A percentile compares a stretch with the other conserved stretches of the same genome.
phyloP scores from a whole-genome alignment of 2,329 filamentous ascomycete genomes.

The Aspergillus alliaceus region DNA sequence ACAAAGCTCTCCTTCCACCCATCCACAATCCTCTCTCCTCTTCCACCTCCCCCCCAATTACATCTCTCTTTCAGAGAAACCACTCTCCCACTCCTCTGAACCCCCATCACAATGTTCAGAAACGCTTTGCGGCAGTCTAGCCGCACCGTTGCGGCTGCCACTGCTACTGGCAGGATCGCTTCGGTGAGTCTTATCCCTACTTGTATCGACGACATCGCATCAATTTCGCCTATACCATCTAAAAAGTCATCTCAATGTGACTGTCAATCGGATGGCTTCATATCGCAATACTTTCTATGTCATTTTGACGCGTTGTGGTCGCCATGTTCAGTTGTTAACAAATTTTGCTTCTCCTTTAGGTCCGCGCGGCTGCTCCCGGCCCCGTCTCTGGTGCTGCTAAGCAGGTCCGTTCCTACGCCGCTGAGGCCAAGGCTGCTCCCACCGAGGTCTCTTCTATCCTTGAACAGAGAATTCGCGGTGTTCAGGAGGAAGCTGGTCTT shows the following conservation, averaged over 20 bases:
- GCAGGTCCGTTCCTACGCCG: constrained; percentile 82
- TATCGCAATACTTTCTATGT: constrained; percentile 23
- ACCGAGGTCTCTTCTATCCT: constrained; percentile 99
- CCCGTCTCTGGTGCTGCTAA: constrained; percentile 69
- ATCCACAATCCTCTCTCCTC: constrained; percentile 45
- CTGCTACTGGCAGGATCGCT: constrained; percentile 86
- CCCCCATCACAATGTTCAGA: constrained; percentile 79
- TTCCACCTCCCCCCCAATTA: constrained; percentile 42
- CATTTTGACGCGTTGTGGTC: constrained; percentile 22
- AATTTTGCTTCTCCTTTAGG: constrained; percentile 56
- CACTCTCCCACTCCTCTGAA: constrained; percentile 45
- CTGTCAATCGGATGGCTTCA: constrained; percentile 23
- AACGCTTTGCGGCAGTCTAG: constrained; percentile 96
- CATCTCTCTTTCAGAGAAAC: constrained; percentile 43
- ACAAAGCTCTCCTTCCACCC: constrained; percentile 44
- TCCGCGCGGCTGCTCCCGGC: constrained; percentile 81
- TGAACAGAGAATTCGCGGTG: constrained; percentile 98
- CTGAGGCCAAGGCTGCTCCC: constrained; percentile 90
- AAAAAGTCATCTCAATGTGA: constrained; percentile 33
- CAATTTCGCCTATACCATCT: constrained; percentile 33
- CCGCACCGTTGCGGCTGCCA: constrained; percentile 91
- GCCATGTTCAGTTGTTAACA: constrained; percentile 52
- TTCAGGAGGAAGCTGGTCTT: constrained; percentile 93
- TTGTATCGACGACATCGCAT: constrained; percentile 35
- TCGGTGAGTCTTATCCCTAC: constrained; percentile 74